These are phyloP conservation scores for Zygosaccharomyces sapae DNA, from an alignment of 1,139 yeast genomes.

Conservation along the genomic window DNA sequence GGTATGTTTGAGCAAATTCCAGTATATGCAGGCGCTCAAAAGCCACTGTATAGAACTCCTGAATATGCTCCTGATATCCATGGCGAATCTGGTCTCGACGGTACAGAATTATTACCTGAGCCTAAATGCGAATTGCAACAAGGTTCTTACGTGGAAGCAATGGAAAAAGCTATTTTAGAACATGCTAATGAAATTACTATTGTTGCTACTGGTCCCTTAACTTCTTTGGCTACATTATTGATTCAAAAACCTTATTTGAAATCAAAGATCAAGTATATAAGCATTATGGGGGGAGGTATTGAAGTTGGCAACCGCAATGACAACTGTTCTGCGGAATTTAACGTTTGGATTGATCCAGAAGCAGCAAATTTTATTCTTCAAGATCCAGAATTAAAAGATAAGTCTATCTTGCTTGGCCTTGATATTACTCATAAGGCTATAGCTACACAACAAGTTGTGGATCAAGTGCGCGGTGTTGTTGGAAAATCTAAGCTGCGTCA, in stretches of 20 bases:
- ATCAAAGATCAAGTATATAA: conserved; percentile 46
- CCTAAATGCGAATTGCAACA: conserved; percentile 40
- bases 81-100: conserved; percentile 73
- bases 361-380: conserved; percentile 60
- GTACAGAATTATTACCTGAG: conserved; percentile 54
- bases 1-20: conserved; percentile 45
- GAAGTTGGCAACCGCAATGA: conserved; percentile 42
- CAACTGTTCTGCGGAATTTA: conserved; percentile 67
- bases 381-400: conserved; percentile 45
- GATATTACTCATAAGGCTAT: conserved; percentile 68
- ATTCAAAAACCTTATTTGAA: conserved; percentile 49
- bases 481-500: conserved; percentile 43
- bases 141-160: conserved; percentile 47
- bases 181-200: conserved; percentile 49
- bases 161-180: conserved; percentile 47
- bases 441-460: conserved; percentile 49
- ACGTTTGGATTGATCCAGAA: conserved; percentile 68
- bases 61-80: conserved; percentile 60
- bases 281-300: conserved; percentile 76
- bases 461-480: conserved; percentile 33
- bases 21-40: conserved; percentile 62
- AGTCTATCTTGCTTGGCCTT: conserved; percentile 57
- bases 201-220: conserved; percentile 68
- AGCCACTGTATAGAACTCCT: conserved; percentile 50
- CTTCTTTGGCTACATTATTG: conserved; percentile 60